Base-by-base conservation (phyloP, 164 flowering plant genomes). In the Kalanchoe fedtschenkoi region DNA sequence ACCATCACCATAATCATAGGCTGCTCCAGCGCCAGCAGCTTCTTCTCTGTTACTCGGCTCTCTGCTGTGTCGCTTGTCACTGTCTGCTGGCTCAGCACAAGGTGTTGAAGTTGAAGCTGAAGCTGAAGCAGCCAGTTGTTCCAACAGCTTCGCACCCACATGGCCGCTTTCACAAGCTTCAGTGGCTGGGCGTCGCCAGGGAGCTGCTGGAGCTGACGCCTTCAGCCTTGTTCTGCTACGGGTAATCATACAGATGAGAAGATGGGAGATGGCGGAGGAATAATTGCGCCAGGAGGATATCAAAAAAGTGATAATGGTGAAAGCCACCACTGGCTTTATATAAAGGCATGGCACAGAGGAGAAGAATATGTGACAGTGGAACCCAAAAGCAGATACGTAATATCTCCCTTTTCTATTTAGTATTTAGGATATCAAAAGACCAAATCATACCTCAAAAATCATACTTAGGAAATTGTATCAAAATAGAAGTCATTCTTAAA, bases 221-320 rank as follows among this genome's bases (percentile, higher is more conserved):
- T 13, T 24, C 32, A 51, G 32, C 32, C 56, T 51, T 26, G 56
- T 51, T 51, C 56, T 51, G 15, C 56, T 51, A 26, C 56, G 56
- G 32, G 56, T 51, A 26, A 51, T 51, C 56, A 51, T 51, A n/a
- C 13, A 4, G 9, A 4, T 1, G 15, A 42, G 47, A 42, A 37
- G 39, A 37, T 37, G 39, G 6, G 47, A 15, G 19, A 19, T 22
- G 6, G 22, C 2, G 3, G 14, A 24, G 16, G n/a, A n/a, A n/a
- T n/a, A n/a, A n/a, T n/a, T n/a, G n/a, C n/a, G n/a, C n/a, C n/a
- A 51, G 32, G 26, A 28, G 5, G 32, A 32, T 44, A 2, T 6
- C 32, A 24, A 51, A 51, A 51, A 51, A 51, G 56, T 24, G 32
- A 16, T 51, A 26, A 26, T 47, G 29, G 54, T 3, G 32, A 11